Percentiles rank a stretch among this genome's conserved stretches.
Conservation (phyloP, 163 green algal genomes). For the Scenedesmus sp. region DNA sequence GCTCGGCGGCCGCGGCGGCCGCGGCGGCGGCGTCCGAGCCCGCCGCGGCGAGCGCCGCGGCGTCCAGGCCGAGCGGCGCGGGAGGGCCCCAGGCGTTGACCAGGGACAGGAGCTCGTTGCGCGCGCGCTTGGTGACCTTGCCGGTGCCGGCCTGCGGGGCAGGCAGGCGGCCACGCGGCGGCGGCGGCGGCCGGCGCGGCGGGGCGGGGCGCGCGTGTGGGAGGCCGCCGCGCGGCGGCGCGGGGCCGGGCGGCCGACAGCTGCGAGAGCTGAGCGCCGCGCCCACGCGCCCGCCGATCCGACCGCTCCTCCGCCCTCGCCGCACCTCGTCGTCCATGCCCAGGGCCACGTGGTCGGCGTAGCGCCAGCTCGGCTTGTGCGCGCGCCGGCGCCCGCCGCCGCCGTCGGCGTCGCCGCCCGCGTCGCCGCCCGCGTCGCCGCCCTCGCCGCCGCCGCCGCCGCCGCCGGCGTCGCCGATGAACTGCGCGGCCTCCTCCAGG, state of each 20-base stretch:
- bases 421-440: too few relatives aligned
- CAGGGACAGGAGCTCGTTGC: conserved; percentile 26
- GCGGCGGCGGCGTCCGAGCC: neutral
- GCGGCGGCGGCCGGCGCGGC: neutral
- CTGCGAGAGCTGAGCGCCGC: neutral
- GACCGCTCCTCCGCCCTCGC: neutral
- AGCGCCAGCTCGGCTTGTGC: conserved; percentile 16
- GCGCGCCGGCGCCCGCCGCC: neutral
- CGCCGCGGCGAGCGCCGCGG: neutral
- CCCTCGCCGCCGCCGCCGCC: too few relatives aligned
- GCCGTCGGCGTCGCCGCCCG: too few relatives aligned
- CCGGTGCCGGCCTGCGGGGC: neutral
- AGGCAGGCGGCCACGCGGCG: neutral
- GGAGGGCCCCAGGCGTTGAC: conserved; percentile 25
- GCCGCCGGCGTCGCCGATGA: too few relatives aligned
- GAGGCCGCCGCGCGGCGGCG: neutral
- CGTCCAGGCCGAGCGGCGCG: neutral
- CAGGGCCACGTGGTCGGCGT: conserved; percentile 13
- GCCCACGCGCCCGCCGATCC: neutral
- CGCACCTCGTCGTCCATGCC: neutral
- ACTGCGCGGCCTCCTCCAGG: too few relatives aligned
- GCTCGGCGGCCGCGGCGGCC: conserved; percentile 11
- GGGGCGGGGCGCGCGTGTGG: neutral
- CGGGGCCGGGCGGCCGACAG: neutral
- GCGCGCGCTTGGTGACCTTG: conserved; percentile 36